A percentile compares a stretch with the other conserved stretches of the same genome.
Evolutionary conservation across 257 asterid genomes (phyloP).

Genomic region (Solanum microdontum): DNA sequence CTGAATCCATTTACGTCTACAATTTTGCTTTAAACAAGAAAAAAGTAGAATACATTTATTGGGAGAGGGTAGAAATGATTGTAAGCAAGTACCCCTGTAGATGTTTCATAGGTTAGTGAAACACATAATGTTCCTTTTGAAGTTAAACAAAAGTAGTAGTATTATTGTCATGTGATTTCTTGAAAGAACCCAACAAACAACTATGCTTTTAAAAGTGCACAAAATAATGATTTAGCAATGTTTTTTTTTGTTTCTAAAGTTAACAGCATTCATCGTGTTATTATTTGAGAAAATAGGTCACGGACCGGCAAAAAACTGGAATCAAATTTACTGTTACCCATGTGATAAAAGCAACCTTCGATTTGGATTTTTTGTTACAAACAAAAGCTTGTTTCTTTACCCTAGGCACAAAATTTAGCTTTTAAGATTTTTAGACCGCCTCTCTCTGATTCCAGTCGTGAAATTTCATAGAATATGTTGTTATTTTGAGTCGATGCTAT

Average conservation of each 20-base stretch:
- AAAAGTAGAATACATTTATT: background rate
- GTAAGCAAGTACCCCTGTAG: background rate
- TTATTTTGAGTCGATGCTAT: background rate
- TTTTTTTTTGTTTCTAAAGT: background rate
- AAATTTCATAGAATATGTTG: background rate
- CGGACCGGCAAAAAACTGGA: background rate
- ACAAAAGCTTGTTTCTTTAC: background rate
- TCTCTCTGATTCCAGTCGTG: background rate
- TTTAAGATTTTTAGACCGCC: background rate
- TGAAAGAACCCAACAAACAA: background rate
- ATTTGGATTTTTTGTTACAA: background rate
- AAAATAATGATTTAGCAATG: background rate
- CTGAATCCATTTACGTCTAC: background rate
- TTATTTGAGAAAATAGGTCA: background rate
- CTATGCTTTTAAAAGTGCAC: background rate
- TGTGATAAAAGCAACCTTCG: background rate
- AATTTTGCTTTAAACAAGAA: background rate
- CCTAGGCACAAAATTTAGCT: background rate
- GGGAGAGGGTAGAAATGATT: background rate
- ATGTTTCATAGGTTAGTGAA: background rate
- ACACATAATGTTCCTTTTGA: background rate
- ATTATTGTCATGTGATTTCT: background rate
- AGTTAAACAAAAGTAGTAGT: background rate
- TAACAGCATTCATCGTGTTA: background rate
- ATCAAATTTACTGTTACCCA: background rate